Percentiles rank a stretch among this genome's conserved stretches.
These are phyloP conservation scores for Fusarium sp. DNA, from an alignment of 2,329 filamentous ascomycete genomes.

Conservation along the genomic window DNA sequence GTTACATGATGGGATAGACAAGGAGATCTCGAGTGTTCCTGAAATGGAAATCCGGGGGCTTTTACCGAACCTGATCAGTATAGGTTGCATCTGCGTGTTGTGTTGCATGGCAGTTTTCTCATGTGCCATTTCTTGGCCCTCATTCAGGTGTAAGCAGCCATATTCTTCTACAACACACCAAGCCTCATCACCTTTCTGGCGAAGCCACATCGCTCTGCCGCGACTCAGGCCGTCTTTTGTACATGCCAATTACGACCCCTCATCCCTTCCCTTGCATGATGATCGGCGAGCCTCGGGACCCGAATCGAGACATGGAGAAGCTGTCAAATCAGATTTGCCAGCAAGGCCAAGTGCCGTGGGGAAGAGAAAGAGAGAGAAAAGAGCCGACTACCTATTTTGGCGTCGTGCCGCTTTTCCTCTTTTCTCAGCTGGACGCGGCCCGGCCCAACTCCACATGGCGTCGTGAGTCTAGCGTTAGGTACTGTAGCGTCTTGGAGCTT, in stretches of 20 bases:
- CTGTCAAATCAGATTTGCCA: slow-evolving; percentile 27
- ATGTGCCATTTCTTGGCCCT: not conserved
- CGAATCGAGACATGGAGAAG: slow-evolving; percentile 15
- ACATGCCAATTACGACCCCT: slow-evolving; percentile 13
- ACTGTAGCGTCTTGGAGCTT: not conserved
- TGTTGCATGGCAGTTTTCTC: not conserved
- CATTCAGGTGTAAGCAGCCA: not conserved
- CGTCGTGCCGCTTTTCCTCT: not conserved
- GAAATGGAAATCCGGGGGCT: not conserved
- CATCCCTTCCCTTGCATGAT: slow-evolving; percentile 33
- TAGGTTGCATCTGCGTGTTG: not conserved
- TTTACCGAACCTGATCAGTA: not conserved
- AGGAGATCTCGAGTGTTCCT: not conserved
- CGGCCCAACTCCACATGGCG: not conserved
- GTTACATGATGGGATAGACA: not conserved
- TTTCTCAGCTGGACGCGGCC: slow-evolving; percentile 16
- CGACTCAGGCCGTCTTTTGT: not conserved
- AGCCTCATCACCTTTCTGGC: not conserved
- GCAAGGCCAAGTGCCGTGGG: slow-evolving; percentile 1
- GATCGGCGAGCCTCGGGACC: slow-evolving; percentile 25
- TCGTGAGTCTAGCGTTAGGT: not conserved
- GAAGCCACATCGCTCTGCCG: not conserved
- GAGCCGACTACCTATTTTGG: slow-evolving; percentile 1
- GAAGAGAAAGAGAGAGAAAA: not conserved
- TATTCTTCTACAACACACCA: not conserved